phyloP scores from a whole-genome alignment of 129 eudicot species.

The Escallonia herrerae region DNA sequence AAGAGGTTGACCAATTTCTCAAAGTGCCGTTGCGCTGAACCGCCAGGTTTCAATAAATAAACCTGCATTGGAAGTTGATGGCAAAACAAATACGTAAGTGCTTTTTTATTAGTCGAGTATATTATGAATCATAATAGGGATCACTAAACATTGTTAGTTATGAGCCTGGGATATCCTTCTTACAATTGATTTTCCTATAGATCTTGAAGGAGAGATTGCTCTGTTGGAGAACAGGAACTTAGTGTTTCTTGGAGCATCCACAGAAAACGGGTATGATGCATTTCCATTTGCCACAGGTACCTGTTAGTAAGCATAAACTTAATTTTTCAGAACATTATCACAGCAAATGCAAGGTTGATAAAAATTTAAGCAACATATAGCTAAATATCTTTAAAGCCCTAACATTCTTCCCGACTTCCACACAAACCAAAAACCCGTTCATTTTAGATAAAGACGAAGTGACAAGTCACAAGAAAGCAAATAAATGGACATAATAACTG shows the following conservation, averaged over 20 bases:
- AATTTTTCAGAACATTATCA: too few species aligned
- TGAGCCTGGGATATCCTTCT: slow-evolving; percentile 19
- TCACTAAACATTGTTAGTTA: slow-evolving; percentile 5
- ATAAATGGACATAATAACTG: too few species aligned
- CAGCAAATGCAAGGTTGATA: not conserved
- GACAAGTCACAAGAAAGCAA: too few species aligned
- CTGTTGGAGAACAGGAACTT: slow-evolving; percentile 82
- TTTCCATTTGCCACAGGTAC: slow-evolving; percentile 95
- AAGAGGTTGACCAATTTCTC: slow-evolving; percentile 96
- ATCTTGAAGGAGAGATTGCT: slow-evolving; percentile 72
- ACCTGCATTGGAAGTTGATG: slow-evolving; percentile 51
- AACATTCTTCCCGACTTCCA: not conserved
- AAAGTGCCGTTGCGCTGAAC: slow-evolving; percentile 69
- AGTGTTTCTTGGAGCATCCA: slow-evolving; percentile 93
- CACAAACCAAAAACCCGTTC: not conserved
- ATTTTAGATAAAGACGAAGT: too few species aligned
- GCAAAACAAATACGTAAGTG: not conserved
- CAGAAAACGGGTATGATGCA: slow-evolving; percentile 82
- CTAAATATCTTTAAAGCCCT: not conserved
- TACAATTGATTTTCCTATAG: slow-evolving; percentile 94
- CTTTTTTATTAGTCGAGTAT: too few species aligned
- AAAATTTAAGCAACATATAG: not conserved
- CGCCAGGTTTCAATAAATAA: slow-evolving; percentile 74
- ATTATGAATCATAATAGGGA: not conserved
- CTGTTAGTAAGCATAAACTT: slow-evolving; percentile 25